phyloP scores from a whole-genome alignment of 2,329 filamentous ascomycete species.

The Neopestalotiopsis sp. region DNA sequence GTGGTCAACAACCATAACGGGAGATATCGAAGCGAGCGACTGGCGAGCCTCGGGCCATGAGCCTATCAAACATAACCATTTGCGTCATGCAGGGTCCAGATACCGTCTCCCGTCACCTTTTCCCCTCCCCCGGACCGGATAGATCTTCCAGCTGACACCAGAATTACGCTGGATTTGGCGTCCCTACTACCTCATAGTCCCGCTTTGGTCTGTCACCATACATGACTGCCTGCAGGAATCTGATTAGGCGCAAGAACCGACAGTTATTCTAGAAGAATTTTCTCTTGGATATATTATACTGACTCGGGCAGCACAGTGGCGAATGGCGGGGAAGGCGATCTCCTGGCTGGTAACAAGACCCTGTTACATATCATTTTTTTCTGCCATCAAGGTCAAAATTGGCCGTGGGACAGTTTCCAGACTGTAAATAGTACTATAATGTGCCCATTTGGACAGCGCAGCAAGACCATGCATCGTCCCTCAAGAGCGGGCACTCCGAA shows the following conservation, averaged over 20 bases:
- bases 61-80: slow-evolving; percentile 1
- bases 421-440: no score
- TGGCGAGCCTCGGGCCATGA: neutral
- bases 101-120: neutral
- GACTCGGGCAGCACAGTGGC: neutral
- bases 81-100: slow-evolving; percentile 17
- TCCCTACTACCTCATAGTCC: neutral
- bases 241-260: neutral
- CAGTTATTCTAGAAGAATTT: neutral
- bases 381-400: neutral
- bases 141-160: neutral
- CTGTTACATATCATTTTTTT: neutral
- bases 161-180: neutral
- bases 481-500: neutral
- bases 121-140: neutral
- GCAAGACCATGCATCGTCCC: neutral
- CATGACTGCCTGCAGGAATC: neutral
- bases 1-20: neutral
- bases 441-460: neutral
- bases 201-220: neutral
- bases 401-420: neutral
- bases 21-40: slow-evolving; percentile 14
- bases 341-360: neutral
- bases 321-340: neutral
- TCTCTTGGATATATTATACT: neutral